Evolutionary conservation across 352 stramenopile genomes (phyloP), one percentile per base, ranked within the genome.

Genomic region (Phytophthora pistaciae): DNA sequence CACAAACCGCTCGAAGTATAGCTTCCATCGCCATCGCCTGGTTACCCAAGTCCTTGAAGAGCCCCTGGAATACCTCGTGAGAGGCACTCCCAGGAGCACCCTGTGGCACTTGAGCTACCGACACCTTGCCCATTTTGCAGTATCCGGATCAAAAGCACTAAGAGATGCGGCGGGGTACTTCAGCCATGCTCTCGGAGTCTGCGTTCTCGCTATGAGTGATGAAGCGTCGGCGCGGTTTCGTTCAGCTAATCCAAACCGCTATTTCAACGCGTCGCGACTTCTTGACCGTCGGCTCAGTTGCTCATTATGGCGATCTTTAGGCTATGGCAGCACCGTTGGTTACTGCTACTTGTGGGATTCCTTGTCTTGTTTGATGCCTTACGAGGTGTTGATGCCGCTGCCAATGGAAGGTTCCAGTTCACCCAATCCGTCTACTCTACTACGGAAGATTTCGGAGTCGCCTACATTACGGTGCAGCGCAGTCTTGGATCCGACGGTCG

Each of bases 21-120:
- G 79, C 74, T 69, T 94, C 87, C 29, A 94, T 78, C 9, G 87
- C 85, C 84, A 92, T 91, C 11, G 87, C 87, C 57, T 94, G 87
- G 56, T 86, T 91, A 18, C 85, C 85, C 5, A 94, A 49, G 55
- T 93, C 85, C 46, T 83, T 83, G 60, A 94, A 92, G 13, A 94
- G 74, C 3, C 80, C 73, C 46, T 94, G 83, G 63, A 94, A 92
- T 36, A 94, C 67, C 29, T 90, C 80, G 0, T 77, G 73, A 55
- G 85, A 91, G 2, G 77, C 66, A 25, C 27, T 69, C 27, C 55
- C 69, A 60, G 58, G 61, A 14, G 40, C 54, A 56, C 76, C 60
- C 3, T 60, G 56, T 3, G n/a, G 53, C 53, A 60, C 60, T 11
- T 71, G 74, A 52, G 50, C 33, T 29, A 76, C 66, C 13, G 74